Percentiles rank a stretch among this genome's conserved stretches.
phyloP scores from a whole-genome alignment of 345 rosid genomes.

The Mallotus nudiflorus region DNA sequence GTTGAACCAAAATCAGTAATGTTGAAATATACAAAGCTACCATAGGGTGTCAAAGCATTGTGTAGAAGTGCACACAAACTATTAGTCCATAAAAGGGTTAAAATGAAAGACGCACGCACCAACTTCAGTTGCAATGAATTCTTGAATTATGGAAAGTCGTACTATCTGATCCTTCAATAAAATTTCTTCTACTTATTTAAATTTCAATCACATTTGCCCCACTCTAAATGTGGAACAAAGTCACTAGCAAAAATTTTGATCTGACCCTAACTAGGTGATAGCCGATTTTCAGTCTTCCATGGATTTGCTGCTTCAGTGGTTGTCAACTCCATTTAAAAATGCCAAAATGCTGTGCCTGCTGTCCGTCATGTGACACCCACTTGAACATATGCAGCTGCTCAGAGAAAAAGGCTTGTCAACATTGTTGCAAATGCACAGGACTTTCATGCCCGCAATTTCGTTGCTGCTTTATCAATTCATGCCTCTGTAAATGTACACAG shows the following conservation, averaged over 20 bases:
- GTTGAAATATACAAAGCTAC: too few species aligned
- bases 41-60: too few species aligned
- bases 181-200: neutral
- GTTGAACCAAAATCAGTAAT: too few species aligned
- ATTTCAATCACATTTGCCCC: neutral
- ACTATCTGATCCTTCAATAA: neutral
- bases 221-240: too few species aligned
- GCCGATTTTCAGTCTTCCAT: conserved; percentile 16
- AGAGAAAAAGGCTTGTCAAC: neutral
- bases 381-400: conserved; percentile 3
- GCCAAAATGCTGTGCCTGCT: conserved; percentile 18
- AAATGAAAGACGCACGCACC: too few species aligned
- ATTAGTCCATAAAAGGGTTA: too few species aligned
- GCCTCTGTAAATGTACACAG: conserved; percentile 2
- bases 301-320: conserved; percentile 27
- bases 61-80: too few species aligned
- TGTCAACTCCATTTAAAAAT: conserved; percentile 5
- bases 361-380: neutral
- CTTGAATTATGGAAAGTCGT: neutral
- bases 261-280: conserved; percentile 19
- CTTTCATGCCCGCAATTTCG: conserved; percentile 11
- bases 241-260: neutral
- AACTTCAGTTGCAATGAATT: too few species aligned
- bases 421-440: conserved; percentile 14
- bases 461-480: conserved; percentile 16